Base-by-base conservation (phyloP, 192 early-diverging fungal species). In the Hyaloraphidium curvatum region DNA sequence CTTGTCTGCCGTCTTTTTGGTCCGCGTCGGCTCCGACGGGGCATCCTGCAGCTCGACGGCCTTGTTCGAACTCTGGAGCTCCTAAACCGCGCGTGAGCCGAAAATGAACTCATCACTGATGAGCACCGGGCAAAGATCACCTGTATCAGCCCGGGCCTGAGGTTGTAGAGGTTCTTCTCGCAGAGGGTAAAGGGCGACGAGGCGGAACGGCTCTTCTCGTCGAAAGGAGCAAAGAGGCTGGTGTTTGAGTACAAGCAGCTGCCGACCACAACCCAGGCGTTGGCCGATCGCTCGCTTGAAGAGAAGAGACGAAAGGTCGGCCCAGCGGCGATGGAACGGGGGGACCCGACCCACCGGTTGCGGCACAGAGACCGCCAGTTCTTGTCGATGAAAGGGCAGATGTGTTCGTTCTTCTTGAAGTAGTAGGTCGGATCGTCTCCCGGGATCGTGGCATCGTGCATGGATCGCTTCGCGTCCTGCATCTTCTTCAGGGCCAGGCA, bases 351-450 rank as follows among this genome's bases (percentile, higher is more conserved):
- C 21, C 62, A 64, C 13, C 79, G 65, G 28, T 78, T 73, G 17
- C 74, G 79, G 22, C 79, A 81, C 16, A 81, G 58, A 23, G 63
- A 63, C n/a, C 62, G 68, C 79, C 79, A 81, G 51, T 78, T 63
- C 3, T 63, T 63, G 52, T 81, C 79, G 0, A 81, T 73, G 55
- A 70, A 81, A 0, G 78, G 78, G 5, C 75, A 54, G 31, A 81
- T 78, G 50, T 22, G 21, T 5, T 76, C 70, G 31, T 81, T 74
- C 55, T 80, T 80, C 48, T 78, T 74, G 39, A 81, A 81, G 51
- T 69, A 75, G 55, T 68, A 81, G 17, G 61, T 59, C 16, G 40
- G 61, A 55, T 48, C 62, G 62, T 31, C 56, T 63, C 52, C 65
- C 51, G 55, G 29, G 50, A 37, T 54, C 40, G 57, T 31, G 25